These are phyloP conservation scores for Lachnellula cervina DNA, from an alignment of 2,329 filamentous ascomycete genomes.

Conservation along the genomic window DNA sequence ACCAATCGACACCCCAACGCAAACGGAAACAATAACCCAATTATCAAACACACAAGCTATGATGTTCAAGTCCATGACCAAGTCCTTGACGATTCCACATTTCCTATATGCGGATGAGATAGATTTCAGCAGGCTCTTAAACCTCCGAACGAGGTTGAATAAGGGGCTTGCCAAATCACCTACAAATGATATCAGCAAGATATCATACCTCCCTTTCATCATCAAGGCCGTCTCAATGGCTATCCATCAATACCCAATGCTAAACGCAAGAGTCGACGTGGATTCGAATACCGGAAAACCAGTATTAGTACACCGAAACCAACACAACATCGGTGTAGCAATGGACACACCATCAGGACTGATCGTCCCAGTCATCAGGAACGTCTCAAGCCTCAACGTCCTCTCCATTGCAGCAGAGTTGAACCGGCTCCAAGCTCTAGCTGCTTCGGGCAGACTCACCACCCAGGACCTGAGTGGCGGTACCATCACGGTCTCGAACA, in stretches of 20 bases:
- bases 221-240: conserved; percentile 91
- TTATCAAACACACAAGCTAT: conserved; percentile 77
- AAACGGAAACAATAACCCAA: conserved; percentile 63
- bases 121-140: conserved; percentile 70
- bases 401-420: conserved; percentile 74
- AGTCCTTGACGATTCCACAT: conserved; percentile 84
- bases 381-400: conserved; percentile 74
- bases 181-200: conserved; percentile 49
- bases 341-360: conserved; percentile 90
- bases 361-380: conserved; percentile 84
- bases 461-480: conserved; percentile 74
- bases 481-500: conserved; percentile 95
- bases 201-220: conserved; percentile 91
- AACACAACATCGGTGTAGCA: conserved; percentile 93
- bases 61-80: conserved; percentile 98
- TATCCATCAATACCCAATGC: conserved; percentile 72
- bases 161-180: conserved; percentile 43
- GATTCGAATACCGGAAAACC: conserved; percentile 56
- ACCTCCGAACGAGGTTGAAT: conserved; percentile 72
- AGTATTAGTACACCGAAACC: conserved; percentile 68
- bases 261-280: conserved; percentile 79
- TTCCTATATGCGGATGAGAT: conserved; percentile 93
- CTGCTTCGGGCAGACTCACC: conserved; percentile 67
- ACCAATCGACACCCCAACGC: conserved; percentile 32
- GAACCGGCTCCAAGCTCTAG: conserved; percentile 65